Base-by-base conservation (phyloP, 148 eudicot species). In the Rhododendron simsii region DNA sequence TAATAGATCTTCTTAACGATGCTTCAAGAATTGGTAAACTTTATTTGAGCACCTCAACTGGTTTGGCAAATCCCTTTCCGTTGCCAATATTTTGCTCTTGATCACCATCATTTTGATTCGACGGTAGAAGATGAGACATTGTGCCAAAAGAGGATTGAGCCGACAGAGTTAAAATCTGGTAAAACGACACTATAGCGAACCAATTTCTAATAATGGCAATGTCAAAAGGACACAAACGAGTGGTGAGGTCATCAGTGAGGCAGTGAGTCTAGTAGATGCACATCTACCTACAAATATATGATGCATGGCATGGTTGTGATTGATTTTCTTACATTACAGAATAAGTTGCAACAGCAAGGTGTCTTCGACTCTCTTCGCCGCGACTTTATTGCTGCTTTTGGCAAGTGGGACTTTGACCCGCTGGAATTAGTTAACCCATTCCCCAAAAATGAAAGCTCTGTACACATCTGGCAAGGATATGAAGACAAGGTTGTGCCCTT, bases 381-480 rank as follows among this genome's bases (percentile, higher is more conserved):
- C 1, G 94, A 92, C 81, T 85, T 88, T 23, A 91, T 88, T 16
- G 84, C 85, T 21, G 91, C 89, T 4, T 88, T 91, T 14, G 61
- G 91, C 44, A 87, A 83, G 65, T 92, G 94, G 94, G 92, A 92
- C 18, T 92, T 92, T 47, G 91, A 92, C 28, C 94, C 92, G 1
- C 77, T 88, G 79, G 83, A 84, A 47, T 82, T 92, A 8, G 63
- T 30, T 11, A 80, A 92, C 37, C 92, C 94, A 20, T 92, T 63
- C 84, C 87, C 88, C 7, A 26, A 91, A 79, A 88, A 84, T n/a
- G 92, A 89, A 77, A 85, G 88, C 67, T 88, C 57, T 8, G 91
- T 92, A 74, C 93, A 92, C 83, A 86, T 92, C 26, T 92, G 93
- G 93, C 88, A 87, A 80, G 93, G 92, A 1, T 87, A 69, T 37